Evolutionary conservation across 164 flowering plant genomes (phyloP).

Genomic region (Vitis cinerea): DNA sequence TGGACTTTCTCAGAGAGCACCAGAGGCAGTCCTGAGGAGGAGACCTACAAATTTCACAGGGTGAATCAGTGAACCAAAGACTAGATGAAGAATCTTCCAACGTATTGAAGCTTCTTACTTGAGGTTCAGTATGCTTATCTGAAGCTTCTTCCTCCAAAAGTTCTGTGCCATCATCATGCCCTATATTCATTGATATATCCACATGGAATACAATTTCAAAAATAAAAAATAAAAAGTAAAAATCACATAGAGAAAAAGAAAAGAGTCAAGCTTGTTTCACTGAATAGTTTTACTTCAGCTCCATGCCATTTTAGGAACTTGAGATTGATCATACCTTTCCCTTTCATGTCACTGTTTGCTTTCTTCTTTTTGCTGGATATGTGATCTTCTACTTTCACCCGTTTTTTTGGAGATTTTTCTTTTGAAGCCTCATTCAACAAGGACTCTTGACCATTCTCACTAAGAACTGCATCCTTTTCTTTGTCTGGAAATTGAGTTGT

Average conservation of each 20-base stretch:
- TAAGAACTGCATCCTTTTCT: slow-evolving; percentile 19
- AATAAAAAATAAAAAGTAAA: not conserved
- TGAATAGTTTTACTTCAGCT: not conserved
- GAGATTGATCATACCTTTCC: slow-evolving; percentile 11
- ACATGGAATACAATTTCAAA: not conserved
- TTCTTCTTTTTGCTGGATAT: slow-evolving; percentile 15
- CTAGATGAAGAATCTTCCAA: not conserved
- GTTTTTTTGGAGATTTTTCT: slow-evolving; percentile 23
- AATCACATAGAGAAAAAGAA: not conserved
- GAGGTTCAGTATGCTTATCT: slow-evolving; percentile 39
- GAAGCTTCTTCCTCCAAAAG: slow-evolving; percentile 32
- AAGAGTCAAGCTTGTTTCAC: not conserved
- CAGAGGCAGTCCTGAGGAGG: slow-evolving; percentile 66
- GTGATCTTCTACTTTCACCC: slow-evolving; percentile 14
- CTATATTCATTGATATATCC: slow-evolving; percentile 18
- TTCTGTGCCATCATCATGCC: slow-evolving; percentile 24
- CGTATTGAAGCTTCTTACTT: slow-evolving; percentile 34
- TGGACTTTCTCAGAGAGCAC: slow-evolving; percentile 74
- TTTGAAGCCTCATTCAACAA: slow-evolving; percentile 21
- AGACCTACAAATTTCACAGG: slow-evolving; percentile 38
- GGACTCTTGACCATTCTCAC: slow-evolving; percentile 19
- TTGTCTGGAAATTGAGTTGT: slow-evolving; percentile 10
- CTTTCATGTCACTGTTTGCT: slow-evolving; percentile 6
- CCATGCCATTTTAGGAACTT: not conserved
- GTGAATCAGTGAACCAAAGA: not conserved